phyloP scores from a whole-genome alignment of 495 filamentous ascomycete genomes.

The Ascodesmis nigricans region DNA sequence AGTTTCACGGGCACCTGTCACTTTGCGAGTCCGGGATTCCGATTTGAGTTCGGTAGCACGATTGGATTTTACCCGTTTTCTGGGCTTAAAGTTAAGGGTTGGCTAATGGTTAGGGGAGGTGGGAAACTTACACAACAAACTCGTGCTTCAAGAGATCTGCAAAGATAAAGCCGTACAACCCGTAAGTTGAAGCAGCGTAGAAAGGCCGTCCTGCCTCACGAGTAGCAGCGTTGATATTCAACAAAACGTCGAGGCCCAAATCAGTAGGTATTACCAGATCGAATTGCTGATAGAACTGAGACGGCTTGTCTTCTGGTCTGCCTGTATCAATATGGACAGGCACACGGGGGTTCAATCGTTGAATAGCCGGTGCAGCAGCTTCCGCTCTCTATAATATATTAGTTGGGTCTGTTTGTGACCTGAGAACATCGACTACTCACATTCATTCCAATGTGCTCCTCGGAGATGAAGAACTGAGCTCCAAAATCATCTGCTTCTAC shows the following conservation, averaged over 20 bases:
- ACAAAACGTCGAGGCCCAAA: constrained; percentile 44
- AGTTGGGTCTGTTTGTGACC: neutral
- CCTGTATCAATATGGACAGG: constrained; percentile 44
- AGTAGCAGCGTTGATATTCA: constrained; percentile 53
- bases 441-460: constrained; percentile 50
- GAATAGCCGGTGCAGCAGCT: constrained; percentile 56
- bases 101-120: neutral
- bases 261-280: constrained; percentile 85
- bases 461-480: constrained; percentile 68
- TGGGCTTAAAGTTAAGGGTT: neutral
- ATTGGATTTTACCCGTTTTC: constrained; percentile 68
- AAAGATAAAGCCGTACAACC: constrained; percentile 88
- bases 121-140: constrained; percentile 33
- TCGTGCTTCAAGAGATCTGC: constrained; percentile 73
- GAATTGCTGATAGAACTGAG: constrained; percentile 53
- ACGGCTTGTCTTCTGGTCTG: constrained; percentile 38
- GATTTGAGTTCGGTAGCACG: constrained; percentile 35
- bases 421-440: constrained; percentile 29
- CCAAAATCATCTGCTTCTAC: constrained; percentile 68
- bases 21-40: constrained; percentile 56
- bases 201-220: constrained; percentile 54
- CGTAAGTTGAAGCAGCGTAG: constrained; percentile 73
- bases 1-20: constrained; percentile 48
- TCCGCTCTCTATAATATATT: constrained; percentile 35
- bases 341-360: constrained; percentile 77